These are phyloP conservation scores for Exophiala lecanii-corni DNA, from an alignment of 2,329 filamentous ascomycete species.

Conservation along the genomic window DNA sequence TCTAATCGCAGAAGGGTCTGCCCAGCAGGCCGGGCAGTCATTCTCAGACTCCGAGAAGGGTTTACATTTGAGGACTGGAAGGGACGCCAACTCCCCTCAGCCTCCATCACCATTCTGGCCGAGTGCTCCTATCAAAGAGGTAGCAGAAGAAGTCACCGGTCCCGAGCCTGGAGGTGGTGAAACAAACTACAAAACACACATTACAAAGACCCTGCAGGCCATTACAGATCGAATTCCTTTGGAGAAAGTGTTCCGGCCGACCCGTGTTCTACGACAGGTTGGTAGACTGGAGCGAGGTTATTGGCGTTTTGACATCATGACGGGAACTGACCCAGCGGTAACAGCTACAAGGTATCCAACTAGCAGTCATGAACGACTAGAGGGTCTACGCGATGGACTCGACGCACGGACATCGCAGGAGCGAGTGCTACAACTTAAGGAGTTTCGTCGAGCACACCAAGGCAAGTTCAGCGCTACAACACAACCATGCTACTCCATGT, in stretches of 20 bases:
- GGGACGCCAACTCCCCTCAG: too few species aligned
- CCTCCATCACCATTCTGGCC: too few species aligned
- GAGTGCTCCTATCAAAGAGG: too few species aligned
- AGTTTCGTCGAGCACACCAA: conserved; percentile 33
- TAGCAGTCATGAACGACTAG: conserved; percentile 2
- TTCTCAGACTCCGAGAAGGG: too few species aligned
- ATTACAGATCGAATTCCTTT: conserved; percentile 53
- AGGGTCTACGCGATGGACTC: neutral
- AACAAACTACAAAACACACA: conserved; percentile 39
- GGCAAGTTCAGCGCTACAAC: conserved; percentile 25
- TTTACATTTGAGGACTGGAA: too few species aligned
- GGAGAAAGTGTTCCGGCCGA: conserved; percentile 51
- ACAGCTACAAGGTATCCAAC: conserved; percentile 28
- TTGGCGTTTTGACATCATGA: conserved; percentile 63
- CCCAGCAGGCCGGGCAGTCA: too few species aligned
- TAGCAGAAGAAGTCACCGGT: conserved; percentile 8
- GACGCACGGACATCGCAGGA: neutral
- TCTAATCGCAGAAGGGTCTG: too few species aligned
- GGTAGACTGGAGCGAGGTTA: conserved; percentile 67
- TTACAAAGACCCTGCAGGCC: conserved; percentile 53
- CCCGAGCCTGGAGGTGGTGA: conserved; percentile 12
- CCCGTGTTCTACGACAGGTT: conserved; percentile 45
- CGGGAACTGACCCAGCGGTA: conserved; percentile 57
- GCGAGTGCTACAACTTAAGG: neutral
- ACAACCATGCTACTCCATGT: conserved; percentile 2